phyloP scores from a whole-genome alignment of 495 filamentous ascomycete species.

The Cladorrhinum samala region DNA sequence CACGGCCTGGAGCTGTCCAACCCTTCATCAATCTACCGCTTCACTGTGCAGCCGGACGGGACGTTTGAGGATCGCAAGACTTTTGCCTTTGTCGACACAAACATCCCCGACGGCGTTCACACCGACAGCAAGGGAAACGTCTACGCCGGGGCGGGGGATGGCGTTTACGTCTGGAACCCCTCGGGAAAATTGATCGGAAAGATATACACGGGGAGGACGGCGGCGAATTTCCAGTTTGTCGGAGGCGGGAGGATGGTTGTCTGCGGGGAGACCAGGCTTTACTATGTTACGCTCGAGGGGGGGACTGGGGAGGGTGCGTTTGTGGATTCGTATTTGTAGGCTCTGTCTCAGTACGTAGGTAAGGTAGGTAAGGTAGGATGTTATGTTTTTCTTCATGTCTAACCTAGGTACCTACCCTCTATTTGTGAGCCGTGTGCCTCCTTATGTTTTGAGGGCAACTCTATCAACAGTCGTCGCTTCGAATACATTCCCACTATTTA shows the following conservation, averaged over 20 bases:
- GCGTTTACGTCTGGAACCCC: constrained; percentile 54
- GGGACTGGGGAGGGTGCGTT: too few species aligned
- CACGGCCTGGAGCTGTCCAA: constrained; percentile 3
- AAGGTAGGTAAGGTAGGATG: too few species aligned
- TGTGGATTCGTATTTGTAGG: too few species aligned
- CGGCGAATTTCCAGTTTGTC: constrained; percentile 54
- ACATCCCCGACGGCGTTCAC: constrained; percentile 56
- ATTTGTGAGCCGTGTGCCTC: too few species aligned
- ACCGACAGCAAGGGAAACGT: constrained; percentile 54
- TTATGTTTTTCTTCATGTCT: too few species aligned
- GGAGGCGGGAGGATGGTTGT: constrained; percentile 48
- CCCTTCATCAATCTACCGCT: constrained; percentile 30
- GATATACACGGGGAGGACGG: constrained; percentile 40
- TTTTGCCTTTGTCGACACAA: constrained; percentile 51
- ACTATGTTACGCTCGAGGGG: constrained; percentile 42
- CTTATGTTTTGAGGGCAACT: too few species aligned
- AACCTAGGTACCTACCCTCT: too few species aligned
- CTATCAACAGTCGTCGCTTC: too few species aligned
- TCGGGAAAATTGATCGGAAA: constrained; percentile 54
- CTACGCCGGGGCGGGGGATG: constrained; percentile 55
- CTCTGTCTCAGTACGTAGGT: too few species aligned
- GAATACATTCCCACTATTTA: too few species aligned
- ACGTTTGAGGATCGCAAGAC: constrained; percentile 41
- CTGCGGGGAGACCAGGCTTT: constrained; percentile 43
- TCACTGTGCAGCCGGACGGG: constrained; percentile 34